These are phyloP conservation scores for Tilletia indica DNA, from an alignment of 1,284 basidiomycete species.

Conservation along the genomic window DNA sequence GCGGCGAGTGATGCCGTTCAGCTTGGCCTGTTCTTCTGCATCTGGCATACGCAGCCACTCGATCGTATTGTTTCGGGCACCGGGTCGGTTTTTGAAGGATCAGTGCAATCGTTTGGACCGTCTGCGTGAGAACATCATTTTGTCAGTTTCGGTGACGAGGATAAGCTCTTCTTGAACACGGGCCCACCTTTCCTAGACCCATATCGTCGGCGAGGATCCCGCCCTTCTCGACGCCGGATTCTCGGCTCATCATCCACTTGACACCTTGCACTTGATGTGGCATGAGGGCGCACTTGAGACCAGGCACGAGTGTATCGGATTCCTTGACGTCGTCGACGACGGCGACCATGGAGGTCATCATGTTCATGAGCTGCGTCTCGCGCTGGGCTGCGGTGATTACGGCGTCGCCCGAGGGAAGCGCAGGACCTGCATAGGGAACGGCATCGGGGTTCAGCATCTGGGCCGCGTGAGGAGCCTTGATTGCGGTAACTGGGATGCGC, in stretches of 20 bases:
- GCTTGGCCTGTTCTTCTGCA: conserved; percentile 13
- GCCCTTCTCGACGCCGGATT: conserved; percentile 69
- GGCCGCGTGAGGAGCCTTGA: neutral
- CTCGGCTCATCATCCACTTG: conserved; percentile 82
- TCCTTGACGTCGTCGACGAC: conserved; percentile 34
- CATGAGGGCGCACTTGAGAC: conserved; percentile 67
- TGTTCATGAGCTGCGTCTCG: conserved; percentile 41
- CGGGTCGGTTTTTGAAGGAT: conserved; percentile 62
- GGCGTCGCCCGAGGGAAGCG: neutral
- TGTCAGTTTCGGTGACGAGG: neutral
- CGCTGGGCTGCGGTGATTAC: conserved; percentile 35
- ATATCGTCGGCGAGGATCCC: conserved; percentile 92
- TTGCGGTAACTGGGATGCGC: too few relatives aligned
- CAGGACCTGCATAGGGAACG: neutral
- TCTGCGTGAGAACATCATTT: conserved; percentile 66
- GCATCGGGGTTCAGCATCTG: neutral
- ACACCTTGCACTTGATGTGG: conserved; percentile 84
- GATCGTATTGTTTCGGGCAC: conserved; percentile 7
- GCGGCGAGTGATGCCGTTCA: neutral
- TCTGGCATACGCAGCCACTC: neutral
- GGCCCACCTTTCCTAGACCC: conserved; percentile 59
- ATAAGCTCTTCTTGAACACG: neutral
- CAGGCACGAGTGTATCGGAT: conserved; percentile 24
- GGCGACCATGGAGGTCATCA: conserved; percentile 41
- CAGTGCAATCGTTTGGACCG: conserved; percentile 81